phyloP scores from a whole-genome alignment of 2,329 filamentous ascomycete genomes.

The Lachnellula subtilissima region DNA sequence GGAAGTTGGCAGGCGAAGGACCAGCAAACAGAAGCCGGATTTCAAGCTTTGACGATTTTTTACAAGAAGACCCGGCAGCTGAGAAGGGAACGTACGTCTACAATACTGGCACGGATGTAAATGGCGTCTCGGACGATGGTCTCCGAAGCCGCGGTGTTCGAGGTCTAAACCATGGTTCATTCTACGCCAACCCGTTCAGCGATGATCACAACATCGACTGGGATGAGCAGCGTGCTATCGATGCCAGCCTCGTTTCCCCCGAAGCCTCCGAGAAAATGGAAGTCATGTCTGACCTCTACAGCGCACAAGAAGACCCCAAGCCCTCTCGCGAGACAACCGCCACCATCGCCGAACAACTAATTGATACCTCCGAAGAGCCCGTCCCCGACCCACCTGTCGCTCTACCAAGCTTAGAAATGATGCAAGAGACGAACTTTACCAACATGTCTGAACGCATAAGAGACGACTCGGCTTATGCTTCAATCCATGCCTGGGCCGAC shows the following conservation, averaged over 20 bases:
- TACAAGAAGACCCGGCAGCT: slow-evolving; percentile 45
- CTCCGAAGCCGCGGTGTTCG: slow-evolving; percentile 45
- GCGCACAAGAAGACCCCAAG: slow-evolving; percentile 18
- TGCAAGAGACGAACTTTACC: slow-evolving; percentile 39
- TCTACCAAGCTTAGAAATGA: slow-evolving; percentile 23
- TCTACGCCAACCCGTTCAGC: slow-evolving; percentile 55
- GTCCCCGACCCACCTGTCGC: slow-evolving; percentile 24
- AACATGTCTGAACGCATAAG: slow-evolving; percentile 48
- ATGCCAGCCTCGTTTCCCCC: slow-evolving; percentile 41
- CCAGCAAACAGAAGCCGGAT: slow-evolving; percentile 27
- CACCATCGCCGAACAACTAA: slow-evolving; percentile 25
- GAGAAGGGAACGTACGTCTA: slow-evolving; percentile 54
- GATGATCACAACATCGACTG: slow-evolving; percentile 31
- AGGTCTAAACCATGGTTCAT: slow-evolving; percentile 39
- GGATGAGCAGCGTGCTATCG: slow-evolving; percentile 41
- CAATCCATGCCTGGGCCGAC: slow-evolving; percentile 62
- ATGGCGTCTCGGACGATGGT: slow-evolving; percentile 37
- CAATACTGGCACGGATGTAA: slow-evolving; percentile 49
- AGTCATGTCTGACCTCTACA: slow-evolving; percentile 46
- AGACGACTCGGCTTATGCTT: slow-evolving; percentile 47
- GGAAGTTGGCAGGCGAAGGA: slow-evolving; percentile 18
- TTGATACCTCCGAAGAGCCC: slow-evolving; percentile 26
- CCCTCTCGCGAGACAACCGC: slow-evolving; percentile 16
- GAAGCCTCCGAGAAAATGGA: slow-evolving; percentile 44
- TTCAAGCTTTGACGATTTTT: slow-evolving; percentile 52